Conservation (phyloP, 768 basidiomycete genomes). For the Boletus rubropictus region DNA sequence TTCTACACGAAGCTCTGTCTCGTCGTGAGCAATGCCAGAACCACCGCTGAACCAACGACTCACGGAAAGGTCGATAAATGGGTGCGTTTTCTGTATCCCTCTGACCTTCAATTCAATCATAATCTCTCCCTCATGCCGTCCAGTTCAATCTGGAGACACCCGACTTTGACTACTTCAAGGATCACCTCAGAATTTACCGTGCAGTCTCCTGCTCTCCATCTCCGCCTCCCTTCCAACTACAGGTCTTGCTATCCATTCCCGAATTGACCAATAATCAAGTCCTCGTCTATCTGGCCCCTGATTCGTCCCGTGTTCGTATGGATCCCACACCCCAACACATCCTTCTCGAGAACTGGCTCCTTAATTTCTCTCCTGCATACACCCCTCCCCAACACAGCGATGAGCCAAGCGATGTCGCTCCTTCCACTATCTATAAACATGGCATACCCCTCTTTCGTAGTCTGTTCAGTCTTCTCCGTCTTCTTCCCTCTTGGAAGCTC, state of each 20-base stretch:
- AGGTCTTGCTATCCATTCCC: constrained; percentile 66
- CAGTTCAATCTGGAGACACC: constrained; percentile 83
- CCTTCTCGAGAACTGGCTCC: constrained; percentile 66
- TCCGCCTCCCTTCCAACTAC: constrained; percentile 52
- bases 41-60: constrained; percentile 44
- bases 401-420: constrained; percentile 46
- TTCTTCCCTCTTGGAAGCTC: constrained; percentile 74
- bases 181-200: constrained; percentile 54
- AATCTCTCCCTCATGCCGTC: background rate
- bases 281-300: constrained; percentile 58
- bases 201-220: constrained; percentile 35
- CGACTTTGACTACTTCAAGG: constrained; percentile 62
- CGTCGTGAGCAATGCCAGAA: constrained; percentile 66
- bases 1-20: constrained; percentile 80
- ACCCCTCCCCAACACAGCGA: constrained; percentile 16
- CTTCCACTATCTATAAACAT: constrained; percentile 80
- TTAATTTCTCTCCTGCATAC: constrained; percentile 39
- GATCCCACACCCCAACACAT: constrained; percentile 66
- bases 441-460: constrained; percentile 79
- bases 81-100: constrained; percentile 42
- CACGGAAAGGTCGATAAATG: constrained; percentile 70
- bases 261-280: constrained; percentile 66
- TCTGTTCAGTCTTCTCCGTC: constrained; percentile 58
- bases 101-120: background rate
- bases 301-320: constrained; percentile 55